Base-by-base conservation (phyloP, 768 basidiomycete species). In the Wakefieldia striispora region DNA sequence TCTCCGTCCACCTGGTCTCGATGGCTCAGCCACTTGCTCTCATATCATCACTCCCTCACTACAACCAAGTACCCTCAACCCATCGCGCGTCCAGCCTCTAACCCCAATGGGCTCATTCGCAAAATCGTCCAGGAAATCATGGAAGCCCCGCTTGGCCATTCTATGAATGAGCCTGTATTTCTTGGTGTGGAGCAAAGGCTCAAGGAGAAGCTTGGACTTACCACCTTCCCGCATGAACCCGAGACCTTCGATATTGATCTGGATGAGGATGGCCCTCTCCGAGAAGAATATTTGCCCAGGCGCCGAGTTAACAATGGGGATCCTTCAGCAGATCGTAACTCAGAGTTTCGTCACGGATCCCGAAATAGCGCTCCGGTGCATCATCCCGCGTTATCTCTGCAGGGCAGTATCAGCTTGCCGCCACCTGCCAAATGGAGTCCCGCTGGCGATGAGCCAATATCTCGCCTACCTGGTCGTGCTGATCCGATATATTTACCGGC, bases 381-480 rank as follows among this genome's bases (percentile, higher is more conserved):
- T 24, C 53, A 35, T 36, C 54, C 31, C 33, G 54, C 55, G n/a
- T 44, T 53, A 0, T 36, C 47, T 40, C 26, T 40, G 10, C 59
- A 51, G 31, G 38, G 42, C 37, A 60, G 69, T 29, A 75, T 74
- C 35, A 33, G 59, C 12, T 63, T 89, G 16, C 87, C 87, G 39
- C 85, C 88, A 20, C 88, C 88, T 20, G 82, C 88, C 3, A 83
- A 83, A 65, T 91, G 88, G 88, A 88, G 86, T 60, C 88, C 88
- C 41, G 77, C 82, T 12, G 84, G 77, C n/a, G 87, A 88, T 57
- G 88, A 89, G 57, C 88, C 86, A 16, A 79, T 90, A 49, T 66
- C 79, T 26, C 77, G 82, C 29, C 75, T 79, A 45, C 69, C 72
- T 45, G 77, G 74, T 56, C 73, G 82, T 45, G 64, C 65, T 36